A percentile compares a stretch with the other conserved stretches of the same genome.
Evolutionary conservation across 148 eudicot genomes (phyloP).

Genomic region (Vaccinium myrtillus): DNA sequence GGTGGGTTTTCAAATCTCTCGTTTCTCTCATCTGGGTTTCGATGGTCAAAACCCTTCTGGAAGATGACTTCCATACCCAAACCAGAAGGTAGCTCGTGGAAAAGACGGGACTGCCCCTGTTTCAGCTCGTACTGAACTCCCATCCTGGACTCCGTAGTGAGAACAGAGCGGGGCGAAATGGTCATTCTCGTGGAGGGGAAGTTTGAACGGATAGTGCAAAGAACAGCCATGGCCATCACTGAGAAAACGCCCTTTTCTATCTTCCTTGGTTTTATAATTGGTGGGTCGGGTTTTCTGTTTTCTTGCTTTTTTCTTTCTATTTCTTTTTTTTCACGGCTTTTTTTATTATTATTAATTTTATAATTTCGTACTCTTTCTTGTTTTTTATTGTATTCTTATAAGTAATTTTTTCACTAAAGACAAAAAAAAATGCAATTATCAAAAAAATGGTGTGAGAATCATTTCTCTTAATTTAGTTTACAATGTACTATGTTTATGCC

Average conservation of each 20-base stretch:
- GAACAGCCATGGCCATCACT: slow-evolving; percentile 28
- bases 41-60: slow-evolving; percentile 39
- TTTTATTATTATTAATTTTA: too few species aligned
- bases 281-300: too few species aligned
- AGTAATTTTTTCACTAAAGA: too few species aligned
- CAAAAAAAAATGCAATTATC: too few species aligned
- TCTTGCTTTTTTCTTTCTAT: too few species aligned
- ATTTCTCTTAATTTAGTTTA: too few species aligned
- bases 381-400: too few species aligned
- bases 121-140: slow-evolving; percentile 54
- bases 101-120: slow-evolving; percentile 70
- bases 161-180: slow-evolving; percentile 35
- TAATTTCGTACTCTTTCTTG: too few species aligned
- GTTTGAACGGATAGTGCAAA: slow-evolving; percentile 21
- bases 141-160: slow-evolving; percentile 38
- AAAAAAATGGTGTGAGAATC: too few species aligned
- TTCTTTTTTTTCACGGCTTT: too few species aligned
- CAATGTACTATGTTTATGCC: too few species aligned
- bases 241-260: neutral
- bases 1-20: slow-evolving; percentile 42
- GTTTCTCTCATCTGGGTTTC: slow-evolving; percentile 16
- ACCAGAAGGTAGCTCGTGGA: slow-evolving; percentile 89
- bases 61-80: slow-evolving; percentile 76
- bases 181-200: slow-evolving; percentile 23
- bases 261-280: too few species aligned